Evolutionary conservation across 805 yeast species (phyloP).

Genomic region (Saccharomycopsis guyanensis): DNA sequence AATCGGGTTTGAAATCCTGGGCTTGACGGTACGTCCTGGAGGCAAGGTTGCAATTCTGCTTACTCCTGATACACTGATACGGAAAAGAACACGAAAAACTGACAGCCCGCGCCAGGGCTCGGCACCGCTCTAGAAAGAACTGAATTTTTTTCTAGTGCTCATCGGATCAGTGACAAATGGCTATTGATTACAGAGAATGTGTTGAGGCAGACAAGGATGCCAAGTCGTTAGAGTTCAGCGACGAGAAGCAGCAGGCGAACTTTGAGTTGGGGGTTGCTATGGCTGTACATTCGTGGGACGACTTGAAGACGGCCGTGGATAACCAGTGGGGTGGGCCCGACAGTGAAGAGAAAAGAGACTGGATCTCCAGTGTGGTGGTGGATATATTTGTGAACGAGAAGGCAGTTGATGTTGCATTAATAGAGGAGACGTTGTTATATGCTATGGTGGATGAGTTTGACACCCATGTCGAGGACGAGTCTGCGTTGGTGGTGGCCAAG

Average conservation of each 20-base stretch:
- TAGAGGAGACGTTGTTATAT: conserved; percentile 78
- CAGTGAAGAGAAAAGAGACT: conserved; percentile 85
- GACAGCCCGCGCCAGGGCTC: background rate
- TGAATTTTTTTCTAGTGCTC: background rate
- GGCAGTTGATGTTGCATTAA: conserved; percentile 64
- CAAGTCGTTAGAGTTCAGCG: conserved; percentile 35
- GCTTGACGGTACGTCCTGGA: too few species aligned
- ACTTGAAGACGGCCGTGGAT: conserved; percentile 78
- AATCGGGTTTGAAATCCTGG: too few species aligned
- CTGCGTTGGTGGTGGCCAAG: conserved; percentile 69
- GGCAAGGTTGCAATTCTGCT: too few species aligned
- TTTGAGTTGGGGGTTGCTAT: conserved; percentile 91
- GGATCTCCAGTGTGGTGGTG: conserved; percentile 79
- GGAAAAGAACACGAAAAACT: background rate
- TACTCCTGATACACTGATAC: background rate
- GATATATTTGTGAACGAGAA: conserved; percentile 62
- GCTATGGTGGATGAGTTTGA: conserved; percentile 97
- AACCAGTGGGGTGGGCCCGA: conserved; percentile 95
- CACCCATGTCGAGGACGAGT: conserved; percentile 78
- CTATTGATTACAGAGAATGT: conserved; percentile 37
- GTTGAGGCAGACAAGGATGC: conserved; percentile 45
- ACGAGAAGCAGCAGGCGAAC: conserved; percentile 68
- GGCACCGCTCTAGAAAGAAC: too few species aligned
- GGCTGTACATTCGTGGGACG: conserved; percentile 89
- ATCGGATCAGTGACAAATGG: conserved; percentile 3